Evolutionary conservation across 768 basidiomycete species (phyloP), one percentile per base, ranked within the genome.

Genomic region (Termitomyces sp.): DNA sequence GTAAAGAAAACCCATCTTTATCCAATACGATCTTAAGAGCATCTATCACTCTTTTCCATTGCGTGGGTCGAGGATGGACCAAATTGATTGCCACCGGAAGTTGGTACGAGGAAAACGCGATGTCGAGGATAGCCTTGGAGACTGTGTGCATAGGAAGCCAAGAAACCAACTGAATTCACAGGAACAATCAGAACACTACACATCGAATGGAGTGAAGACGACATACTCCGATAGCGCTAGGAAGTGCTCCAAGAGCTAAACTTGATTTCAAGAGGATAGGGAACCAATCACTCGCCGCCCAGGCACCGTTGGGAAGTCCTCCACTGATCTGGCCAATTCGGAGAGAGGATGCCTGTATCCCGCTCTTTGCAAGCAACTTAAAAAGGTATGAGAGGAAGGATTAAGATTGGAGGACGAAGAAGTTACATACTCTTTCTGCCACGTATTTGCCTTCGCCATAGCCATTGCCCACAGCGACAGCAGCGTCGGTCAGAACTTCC

Each of bases 381-480:
- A n/a, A 6, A 23, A 14, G 3, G 14, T 23, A 7, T 21, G 14
- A 37, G 38, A 19, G 16, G 17, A 35, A 3, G 11, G 32, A 5
- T 27, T 5, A 43, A 5, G 27, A 11, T 23, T 14, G n/a, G 5
- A 40, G 7, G 9, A n/a, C 3, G 5, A 43, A 7, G 25, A 25
- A 3, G 42, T 31, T 11, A 11, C 74, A 19, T 44, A 73, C 69
- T 47, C 73, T 62, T 64, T 81, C 79, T 0, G 73, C 59, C 4
- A 73, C 59, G 57, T 76, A 81, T 63, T 83, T 83, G 0, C 70
- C 65, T 55, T 80, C 79, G 12, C 76, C 71, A 47, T 82, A 82
- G 0, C 81, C 82, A 16, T 55, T 59, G 1, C 77, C 77, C 3
- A 71, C 52, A 1, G 77, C 73, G n/a, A 71, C 60, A 3, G 60